Base-by-base conservation (phyloP, 1,284 basidiomycete species). In the Coniophora puteana region DNA sequence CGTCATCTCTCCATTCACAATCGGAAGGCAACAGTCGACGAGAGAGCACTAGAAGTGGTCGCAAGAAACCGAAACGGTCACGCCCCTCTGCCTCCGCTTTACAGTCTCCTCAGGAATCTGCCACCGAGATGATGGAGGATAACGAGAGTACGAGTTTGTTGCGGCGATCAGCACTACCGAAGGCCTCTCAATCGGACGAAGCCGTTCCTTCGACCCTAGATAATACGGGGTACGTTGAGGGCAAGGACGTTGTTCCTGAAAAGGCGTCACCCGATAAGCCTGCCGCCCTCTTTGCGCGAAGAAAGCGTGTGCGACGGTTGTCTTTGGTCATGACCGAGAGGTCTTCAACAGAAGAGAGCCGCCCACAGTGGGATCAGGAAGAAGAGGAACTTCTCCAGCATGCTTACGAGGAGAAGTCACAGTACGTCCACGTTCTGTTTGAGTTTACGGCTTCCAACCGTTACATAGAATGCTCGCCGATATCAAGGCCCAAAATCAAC, bases 401-500 rank as follows among this genome's bases (percentile, higher is more conserved):
- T 28, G 67, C 62, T 24, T 70, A 74, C 25, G 77, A 80, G 47
- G 71, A 72, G 38, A 62, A 66, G 29, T 59, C 65, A 39, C 71
- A 71, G 84, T 86, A 53, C 41, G 76, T 64, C 17, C n/a, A 51
- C 20, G 32, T 30, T 37, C 33, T 37, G 40, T 47, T 23, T 21
- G 28, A 27, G 8, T 29, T 31, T 26, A 5, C 25, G 34, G 22
- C 27, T 17, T 25, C 46, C 45, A 24, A 43, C 36, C 51, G 21
- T 41, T 45, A 30, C 23, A 16, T 48, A 87, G 85, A 41, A 61
- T 80, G 14, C 58, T 88, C 23, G 76, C 79, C 35, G 72, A 80
- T 35, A 61, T 74, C 10, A 63, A 65, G 36, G 59, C 68, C 12
- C 78, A 83, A 52, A 89, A 89, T 47, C 68, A 75, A 40, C 68